Percentiles rank a stretch among this genome's conserved stretches.
phyloP scores from a whole-genome alignment of 2,329 filamentous ascomycete genomes.

The Trichoderma oligosporum region DNA sequence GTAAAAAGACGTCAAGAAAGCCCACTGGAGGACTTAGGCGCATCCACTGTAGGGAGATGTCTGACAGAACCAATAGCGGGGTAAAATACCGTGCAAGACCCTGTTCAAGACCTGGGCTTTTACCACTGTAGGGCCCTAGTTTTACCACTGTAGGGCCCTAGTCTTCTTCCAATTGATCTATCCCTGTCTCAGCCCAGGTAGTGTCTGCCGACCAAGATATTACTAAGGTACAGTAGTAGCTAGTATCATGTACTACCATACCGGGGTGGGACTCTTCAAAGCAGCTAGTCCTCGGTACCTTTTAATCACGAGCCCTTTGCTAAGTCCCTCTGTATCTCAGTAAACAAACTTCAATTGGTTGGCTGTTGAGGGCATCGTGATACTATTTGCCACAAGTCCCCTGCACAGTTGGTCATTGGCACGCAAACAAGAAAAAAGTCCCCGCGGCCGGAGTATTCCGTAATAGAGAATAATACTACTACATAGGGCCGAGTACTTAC shows the following conservation, averaged over 20 bases:
- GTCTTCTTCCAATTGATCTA: too few relatives aligned
- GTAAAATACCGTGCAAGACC: slow-evolving; percentile 1
- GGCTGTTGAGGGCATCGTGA: neutral
- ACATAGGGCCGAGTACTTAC: too few relatives aligned
- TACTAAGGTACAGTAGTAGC: too few relatives aligned
- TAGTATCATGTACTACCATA: neutral
- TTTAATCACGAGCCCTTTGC: slow-evolving; percentile 5
- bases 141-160: too few relatives aligned
- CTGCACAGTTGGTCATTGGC: neutral
- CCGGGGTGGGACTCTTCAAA: neutral
- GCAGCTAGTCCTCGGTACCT: neutral
- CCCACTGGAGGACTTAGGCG: neutral
- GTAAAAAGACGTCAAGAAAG: slow-evolving; percentile 7
- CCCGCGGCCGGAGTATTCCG: too few relatives aligned
- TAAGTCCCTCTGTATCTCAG: slow-evolving; percentile 6
- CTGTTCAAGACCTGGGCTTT: neutral
- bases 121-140: too few relatives aligned
- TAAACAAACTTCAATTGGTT: slow-evolving; percentile 3
- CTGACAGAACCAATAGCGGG: slow-evolving; percentile 17
- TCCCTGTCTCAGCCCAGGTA: too few relatives aligned
- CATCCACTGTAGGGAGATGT: slow-evolving; percentile 6
- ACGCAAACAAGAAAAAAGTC: neutral
- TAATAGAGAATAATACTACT: too few relatives aligned
- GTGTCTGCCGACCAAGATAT: too few relatives aligned
- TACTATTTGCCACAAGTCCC: slow-evolving; percentile 7